A percentile compares a stretch with the other conserved stretches of the same genome.
Conservation (phyloP, 176 grass and related monocot genomes). For the Zizania latifolia region DNA sequence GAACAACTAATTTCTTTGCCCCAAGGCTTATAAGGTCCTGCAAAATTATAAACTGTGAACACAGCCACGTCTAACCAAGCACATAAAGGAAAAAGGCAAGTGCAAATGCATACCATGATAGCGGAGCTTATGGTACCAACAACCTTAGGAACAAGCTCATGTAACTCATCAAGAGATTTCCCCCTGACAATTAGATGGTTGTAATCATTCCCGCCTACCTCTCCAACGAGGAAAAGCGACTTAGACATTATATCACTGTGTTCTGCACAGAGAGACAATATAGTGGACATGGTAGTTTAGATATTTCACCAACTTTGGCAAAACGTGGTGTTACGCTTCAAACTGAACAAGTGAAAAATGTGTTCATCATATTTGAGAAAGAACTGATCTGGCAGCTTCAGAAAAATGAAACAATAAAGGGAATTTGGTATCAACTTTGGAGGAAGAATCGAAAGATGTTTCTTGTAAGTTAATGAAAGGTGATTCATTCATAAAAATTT, state of each 20-base stretch:
- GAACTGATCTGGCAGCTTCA: not conserved
- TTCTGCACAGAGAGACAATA: conserved; percentile 48
- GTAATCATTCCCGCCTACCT: conserved; percentile 91
- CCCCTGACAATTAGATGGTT: conserved; percentile 76
- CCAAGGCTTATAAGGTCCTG: conserved; percentile 79
- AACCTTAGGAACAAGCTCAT: conserved; percentile 64
- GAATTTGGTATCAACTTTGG: not conserved
- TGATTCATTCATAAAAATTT: not conserved
- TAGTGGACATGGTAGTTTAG: not conserved
- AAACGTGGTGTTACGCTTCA: too few species aligned
- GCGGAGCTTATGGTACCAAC: conserved; percentile 47
- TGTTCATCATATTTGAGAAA: not conserved
- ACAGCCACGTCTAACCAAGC: not conserved
- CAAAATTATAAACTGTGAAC: conserved; percentile 21
- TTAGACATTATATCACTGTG: conserved; percentile 42
- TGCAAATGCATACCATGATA: conserved; percentile 40
- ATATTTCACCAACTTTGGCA: too few species aligned
- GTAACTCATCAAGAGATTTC: conserved; percentile 51
- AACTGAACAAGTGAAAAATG: too few species aligned
- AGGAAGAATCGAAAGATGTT: not conserved
- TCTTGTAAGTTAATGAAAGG: not conserved
- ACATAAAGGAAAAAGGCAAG: not conserved
- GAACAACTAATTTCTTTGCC: conserved; percentile 79
- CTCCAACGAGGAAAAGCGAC: conserved; percentile 75
- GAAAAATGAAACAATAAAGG: not conserved